Base-by-base conservation (phyloP, 2,329 filamentous ascomycete species). In the Cadophora luteo-olivacea region DNA sequence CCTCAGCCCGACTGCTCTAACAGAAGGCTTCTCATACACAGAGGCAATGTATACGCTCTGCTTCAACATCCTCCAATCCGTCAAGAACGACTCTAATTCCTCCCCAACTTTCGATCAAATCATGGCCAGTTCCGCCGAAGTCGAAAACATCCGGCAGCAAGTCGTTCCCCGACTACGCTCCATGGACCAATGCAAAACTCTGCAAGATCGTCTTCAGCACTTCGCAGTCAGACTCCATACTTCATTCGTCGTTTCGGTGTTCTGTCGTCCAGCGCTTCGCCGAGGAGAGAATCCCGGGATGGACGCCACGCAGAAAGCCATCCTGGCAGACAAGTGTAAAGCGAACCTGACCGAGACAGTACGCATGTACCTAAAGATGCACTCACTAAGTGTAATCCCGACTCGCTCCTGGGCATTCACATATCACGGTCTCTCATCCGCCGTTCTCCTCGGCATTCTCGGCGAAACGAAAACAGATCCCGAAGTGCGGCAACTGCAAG, bases 341-440 rank as follows among this genome's bases (percentile, higher is more conserved):
- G 79, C 81, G 19, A 90, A 89, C 74, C 80, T 91, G 32, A 86
- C 86, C 6, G 87, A 90, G 75, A 90, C 88, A 14, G 88, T 91
- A 12, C 84, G 87, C 51, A 91, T 90, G 88, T 91, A 90, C 75
- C 80, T 91, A 25, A 86, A 88, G 19, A 91, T 91, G 88, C 88
- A 91, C 76, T 88, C 89, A 70, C 80, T 91, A 36, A 90, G 87
- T 1, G 86, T 89, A 9, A 90, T 90, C 58, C 88, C 88, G 0
- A 91, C 88, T 0, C 82, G 88, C 32, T 90, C 87, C 67, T 91
- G 88, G 88, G 88, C 88, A 0, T 90, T 90, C 69, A 91, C 88
- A 0, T 90, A 90, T 68, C 87, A 91, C 73, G 87, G 88, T 1
- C 82, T 91, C 8, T 90, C 88, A 9, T 91, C 88, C 0, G 88